Base-by-base conservation (phyloP, 306 rosid genomes). In the peach (Prunus persica) region DNA sequence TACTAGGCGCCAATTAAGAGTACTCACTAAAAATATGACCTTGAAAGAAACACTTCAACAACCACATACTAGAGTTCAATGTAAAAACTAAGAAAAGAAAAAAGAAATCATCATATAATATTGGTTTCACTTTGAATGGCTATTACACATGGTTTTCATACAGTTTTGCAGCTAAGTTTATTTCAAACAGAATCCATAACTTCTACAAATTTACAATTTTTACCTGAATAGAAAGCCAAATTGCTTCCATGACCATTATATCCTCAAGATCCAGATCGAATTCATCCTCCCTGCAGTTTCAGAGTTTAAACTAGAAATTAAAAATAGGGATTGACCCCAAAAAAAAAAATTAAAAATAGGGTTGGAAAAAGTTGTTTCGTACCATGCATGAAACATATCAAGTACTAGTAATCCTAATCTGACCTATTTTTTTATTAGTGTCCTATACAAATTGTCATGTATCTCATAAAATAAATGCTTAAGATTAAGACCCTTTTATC, bases 191-290 rank as follows among this genome's bases (percentile, higher is more conserved):
- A 74, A 46, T 16, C n/a, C 14, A 62, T 49, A 11, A 73, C 32
- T 27, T 61, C 5, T 28, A 49, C 15, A 60, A 63, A 47, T 76
- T 24, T n/a, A 38, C 47, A 27, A 60, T 22, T 24, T 60, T 70
- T 69, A 92, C 99, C 98, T 92, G 98, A 82, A 96, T 91, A 22
- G 99, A 96, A 76, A 89, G 98, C 99, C 99, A 96, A 69, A 92
- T 91, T 84, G 99, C 99, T 90, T 96, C 99, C 89, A 92, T 96
- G 87, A 96, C 91, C 99, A 96, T 96, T 82, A 96, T 87, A 84
- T 92, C 99, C 85, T 96, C 99, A 52, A 96, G 96, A 86, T 96
- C 99, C 25, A 89, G 79, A 55, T 95, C 99, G 80, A 96, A 88
- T 71, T 91, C 98, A 73, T 91, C 96, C 67, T 92, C 98, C 88